Evolutionary conservation across 1,139 yeast species (phyloP).

Genomic region (Geotrichum candidum): DNA sequence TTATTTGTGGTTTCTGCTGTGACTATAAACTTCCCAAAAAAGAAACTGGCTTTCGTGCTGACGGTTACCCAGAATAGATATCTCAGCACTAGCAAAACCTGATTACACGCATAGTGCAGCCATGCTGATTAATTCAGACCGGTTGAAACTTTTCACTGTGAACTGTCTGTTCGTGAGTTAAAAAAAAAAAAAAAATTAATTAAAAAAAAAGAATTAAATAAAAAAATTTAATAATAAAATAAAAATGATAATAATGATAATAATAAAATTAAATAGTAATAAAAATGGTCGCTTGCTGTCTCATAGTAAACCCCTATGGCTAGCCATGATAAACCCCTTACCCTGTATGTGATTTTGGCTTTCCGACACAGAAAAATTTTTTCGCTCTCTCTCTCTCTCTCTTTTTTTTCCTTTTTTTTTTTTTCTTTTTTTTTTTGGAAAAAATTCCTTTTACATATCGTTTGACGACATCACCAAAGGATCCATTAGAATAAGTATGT

Average conservation of each 20-base stretch:
- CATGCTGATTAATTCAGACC: background rate
- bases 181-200: background rate
- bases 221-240: too few relatives aligned
- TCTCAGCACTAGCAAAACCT: background rate
- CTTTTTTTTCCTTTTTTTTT: constrained; percentile 3
- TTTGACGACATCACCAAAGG: constrained; percentile 14
- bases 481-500: constrained; percentile 9
- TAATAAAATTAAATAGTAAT: too few relatives aligned
- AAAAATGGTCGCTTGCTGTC: too few relatives aligned
- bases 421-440: background rate
- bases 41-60: background rate
- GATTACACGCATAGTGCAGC: background rate
- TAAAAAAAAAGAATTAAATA: too few relatives aligned
- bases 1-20: background rate
- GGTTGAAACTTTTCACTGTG: background rate
- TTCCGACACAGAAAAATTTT: background rate
- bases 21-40: background rate
- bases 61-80: background rate
- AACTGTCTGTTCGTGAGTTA: background rate
- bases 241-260: too few relatives aligned
- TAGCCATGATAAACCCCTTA: background rate
- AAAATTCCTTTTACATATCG: background rate
- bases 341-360: constrained; percentile 7
- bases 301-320: background rate
- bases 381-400: background rate